A percentile compares a stretch with the other conserved stretches of the same genome.
Conservation (phyloP, 148 eudicot genomes). For the Cornus suecica region DNA sequence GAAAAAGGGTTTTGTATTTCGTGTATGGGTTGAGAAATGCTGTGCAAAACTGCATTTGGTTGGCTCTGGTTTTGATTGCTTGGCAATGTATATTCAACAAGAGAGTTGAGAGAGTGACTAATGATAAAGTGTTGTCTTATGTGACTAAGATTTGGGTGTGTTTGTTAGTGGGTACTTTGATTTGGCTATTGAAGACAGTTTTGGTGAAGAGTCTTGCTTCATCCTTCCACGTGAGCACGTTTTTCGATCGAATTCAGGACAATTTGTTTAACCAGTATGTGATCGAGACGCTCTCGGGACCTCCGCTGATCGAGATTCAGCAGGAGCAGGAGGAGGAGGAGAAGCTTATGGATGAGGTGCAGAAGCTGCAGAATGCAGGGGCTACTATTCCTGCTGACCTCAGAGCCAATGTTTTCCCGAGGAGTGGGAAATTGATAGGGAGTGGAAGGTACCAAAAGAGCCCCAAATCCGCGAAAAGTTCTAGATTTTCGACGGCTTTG, state of each 20-base stretch:
- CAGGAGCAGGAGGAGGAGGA: conserved; percentile 61
- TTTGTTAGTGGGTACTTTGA: conserved; percentile 49
- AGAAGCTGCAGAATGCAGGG: conserved; percentile 63
- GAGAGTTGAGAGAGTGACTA: conserved; percentile 43
- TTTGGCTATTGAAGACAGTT: conserved; percentile 68
- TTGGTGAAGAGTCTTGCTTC: conserved; percentile 60
- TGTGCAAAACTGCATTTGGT: conserved; percentile 69
- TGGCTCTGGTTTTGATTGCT: conserved; percentile 53
- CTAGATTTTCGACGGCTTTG: conserved; percentile 28
- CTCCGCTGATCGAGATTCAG: conserved; percentile 47
- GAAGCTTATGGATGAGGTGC: conserved; percentile 44
- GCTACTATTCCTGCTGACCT: conserved; percentile 51
- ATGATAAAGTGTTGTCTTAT: conserved; percentile 45
- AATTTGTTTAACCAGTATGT: conserved; percentile 73
- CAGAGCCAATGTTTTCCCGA: conserved; percentile 48
- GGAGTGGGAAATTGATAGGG: conserved; percentile 30
- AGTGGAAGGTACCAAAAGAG: conserved; percentile 47
- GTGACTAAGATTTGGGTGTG: conserved; percentile 58
- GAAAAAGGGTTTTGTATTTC: conserved; percentile 68
- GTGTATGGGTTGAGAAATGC: conserved; percentile 64
- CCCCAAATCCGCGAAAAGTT: conserved; percentile 20
- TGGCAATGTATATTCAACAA: conserved; percentile 59
- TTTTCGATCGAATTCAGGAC: conserved; percentile 79
- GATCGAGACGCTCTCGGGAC: conserved; percentile 66
- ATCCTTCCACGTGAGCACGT: conserved; percentile 61